Evolutionary conservation across 75 land plant genomes (phyloP).

Genomic region (Azolla pinnata): DNA sequence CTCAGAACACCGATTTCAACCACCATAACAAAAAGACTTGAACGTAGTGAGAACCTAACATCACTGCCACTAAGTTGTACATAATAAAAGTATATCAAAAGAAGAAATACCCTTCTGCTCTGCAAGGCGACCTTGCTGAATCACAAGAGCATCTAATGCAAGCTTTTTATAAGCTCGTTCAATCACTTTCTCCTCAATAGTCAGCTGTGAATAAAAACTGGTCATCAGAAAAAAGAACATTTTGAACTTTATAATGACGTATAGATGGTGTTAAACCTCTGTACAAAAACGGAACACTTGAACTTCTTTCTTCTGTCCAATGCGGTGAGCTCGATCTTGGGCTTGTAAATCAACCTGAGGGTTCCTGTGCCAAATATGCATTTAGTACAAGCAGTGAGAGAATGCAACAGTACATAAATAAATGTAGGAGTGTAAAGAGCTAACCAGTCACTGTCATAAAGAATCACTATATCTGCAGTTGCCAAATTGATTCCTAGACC

Average conservation of each 20-base stretch:
- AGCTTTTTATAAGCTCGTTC: slow-evolving; percentile 96
- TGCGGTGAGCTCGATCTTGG: slow-evolving; percentile 94
- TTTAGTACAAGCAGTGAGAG: no score
- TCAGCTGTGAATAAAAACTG: slow-evolving; percentile 39
- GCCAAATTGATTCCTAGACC: slow-evolving; percentile 97
- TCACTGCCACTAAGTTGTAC: no score
- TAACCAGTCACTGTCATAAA: slow-evolving; percentile 98
- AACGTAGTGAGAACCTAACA: no score
- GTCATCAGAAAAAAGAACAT: not conserved
- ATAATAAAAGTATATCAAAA: no score
- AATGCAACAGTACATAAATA: not conserved
- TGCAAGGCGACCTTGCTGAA: slow-evolving; percentile 93
- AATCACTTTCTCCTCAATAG: slow-evolving; percentile 97
- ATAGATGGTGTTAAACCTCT: slow-evolving; percentile 43
- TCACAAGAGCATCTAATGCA: slow-evolving; percentile 96
- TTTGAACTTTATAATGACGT: no score
- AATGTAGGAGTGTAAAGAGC: not conserved
- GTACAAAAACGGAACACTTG: slow-evolving; percentile 98
- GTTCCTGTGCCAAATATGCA: no score
- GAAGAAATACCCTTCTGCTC: slow-evolving; percentile 65
- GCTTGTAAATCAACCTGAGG: slow-evolving; percentile 99
- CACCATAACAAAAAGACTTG: no score
- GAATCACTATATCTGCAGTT: slow-evolving; percentile 93
- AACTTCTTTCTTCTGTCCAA: slow-evolving; percentile 99
- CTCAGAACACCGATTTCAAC: no score